Evolutionary conservation across 371 early-diverging fungal species (phyloP), one percentile per base, ranked within the genome.

Genomic region (Mucor saturninus): DNA sequence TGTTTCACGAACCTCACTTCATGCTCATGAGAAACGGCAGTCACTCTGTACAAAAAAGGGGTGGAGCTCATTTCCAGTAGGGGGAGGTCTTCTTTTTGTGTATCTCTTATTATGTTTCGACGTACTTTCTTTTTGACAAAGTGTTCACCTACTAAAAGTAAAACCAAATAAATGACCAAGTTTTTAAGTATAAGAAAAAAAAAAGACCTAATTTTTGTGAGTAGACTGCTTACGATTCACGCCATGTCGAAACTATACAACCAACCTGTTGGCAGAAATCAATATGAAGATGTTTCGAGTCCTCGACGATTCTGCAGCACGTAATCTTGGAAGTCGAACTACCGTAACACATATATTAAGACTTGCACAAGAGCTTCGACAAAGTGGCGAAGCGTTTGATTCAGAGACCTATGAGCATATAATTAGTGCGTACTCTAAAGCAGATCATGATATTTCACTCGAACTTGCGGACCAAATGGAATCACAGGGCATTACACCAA

Each of bases 401-500:
- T 9, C 29, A 0, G 56, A 61, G 10, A 70, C 70, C 5, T 78
- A 73, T 40, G 68, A 69, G 40, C 59, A 55, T 29, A 31, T 78
- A 0, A 55, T 75, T 9, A 65, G 66, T 48, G 76, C 74, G 2
- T 69, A 73, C 57, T 48, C 72, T n/a, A 75, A 69, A 55, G 46
- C 46, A 10, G 57, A 54, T 4, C 46, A 67, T 8, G 6, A 15
- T 4, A 52, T 50, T 0, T 32, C 64, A 4, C 13, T 65, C 4
- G 21, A 55, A 0, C 62, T 78, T 15, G 30, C 71, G 2, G 57
- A 70, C n/a, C 59, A 68, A 40, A 75, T 78, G 76, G 35, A 50
- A 13, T 43, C 55, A 5, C 45, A 72, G 2, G 54, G 32, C 4
- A 45, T 71, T 10, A 49, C 15, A 7, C 75, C 76, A 0, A 56